Percentiles rank a stretch among this genome's conserved stretches.
phyloP scores from a whole-genome alignment of 192 early-diverging fungal species.

The Backusella liffmaniae region DNA sequence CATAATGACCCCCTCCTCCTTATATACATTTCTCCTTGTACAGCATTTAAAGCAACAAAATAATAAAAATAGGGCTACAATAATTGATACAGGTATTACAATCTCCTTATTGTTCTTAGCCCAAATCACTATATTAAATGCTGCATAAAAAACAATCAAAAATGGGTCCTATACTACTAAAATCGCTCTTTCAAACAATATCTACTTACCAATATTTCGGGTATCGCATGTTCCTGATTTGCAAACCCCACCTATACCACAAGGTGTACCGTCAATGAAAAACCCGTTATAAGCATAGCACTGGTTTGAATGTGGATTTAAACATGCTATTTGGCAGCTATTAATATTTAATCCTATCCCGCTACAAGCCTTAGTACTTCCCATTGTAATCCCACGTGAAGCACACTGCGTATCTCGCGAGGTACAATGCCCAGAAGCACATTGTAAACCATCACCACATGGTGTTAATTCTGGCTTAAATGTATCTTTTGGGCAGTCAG shows the following conservation, averaged over 20 bases:
- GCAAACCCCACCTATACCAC: slow-evolving; percentile 70
- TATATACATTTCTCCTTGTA: too few relatives aligned
- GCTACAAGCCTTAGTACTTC: slow-evolving; percentile 56
- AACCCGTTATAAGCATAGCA: slow-evolving; percentile 60
- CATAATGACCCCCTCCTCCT: too few relatives aligned
- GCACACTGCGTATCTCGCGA: slow-evolving; percentile 71
- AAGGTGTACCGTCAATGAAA: slow-evolving; percentile 72
- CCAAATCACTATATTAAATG: too few relatives aligned
- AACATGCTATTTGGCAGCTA: not conserved
- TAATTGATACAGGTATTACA: too few relatives aligned
- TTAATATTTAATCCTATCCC: slow-evolving; percentile 33
- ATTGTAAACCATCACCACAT: slow-evolving; percentile 63
- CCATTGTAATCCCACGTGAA: slow-evolving; percentile 54
- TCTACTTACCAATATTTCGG: too few relatives aligned
- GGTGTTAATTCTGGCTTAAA: slow-evolving; percentile 63
- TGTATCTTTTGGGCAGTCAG: slow-evolving; percentile 71
- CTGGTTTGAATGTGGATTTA: not conserved
- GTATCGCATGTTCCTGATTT: slow-evolving; percentile 48
- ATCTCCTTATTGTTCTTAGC: too few relatives aligned
- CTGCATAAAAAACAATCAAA: too few relatives aligned
- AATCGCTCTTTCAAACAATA: too few relatives aligned
- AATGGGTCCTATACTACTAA: too few relatives aligned
- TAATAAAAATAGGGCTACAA: too few relatives aligned
- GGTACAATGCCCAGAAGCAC: slow-evolving; percentile 76
- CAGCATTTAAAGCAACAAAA: too few relatives aligned